Base-by-base conservation (phyloP, 768 basidiomycete species). In the Russula lepida region DNA sequence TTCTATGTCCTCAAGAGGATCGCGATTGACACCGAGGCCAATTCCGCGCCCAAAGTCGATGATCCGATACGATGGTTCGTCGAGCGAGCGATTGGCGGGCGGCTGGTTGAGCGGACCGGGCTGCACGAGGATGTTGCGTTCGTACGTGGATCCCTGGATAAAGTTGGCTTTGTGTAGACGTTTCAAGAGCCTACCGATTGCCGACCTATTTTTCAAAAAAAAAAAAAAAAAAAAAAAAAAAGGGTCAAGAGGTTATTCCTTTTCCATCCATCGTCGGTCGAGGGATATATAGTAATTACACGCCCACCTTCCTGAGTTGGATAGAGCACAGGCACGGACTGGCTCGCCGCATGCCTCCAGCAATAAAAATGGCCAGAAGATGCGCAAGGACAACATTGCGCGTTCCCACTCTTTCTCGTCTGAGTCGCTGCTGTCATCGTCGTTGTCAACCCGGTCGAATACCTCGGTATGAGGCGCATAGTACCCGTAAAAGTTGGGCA, bases 401-500 rank as follows among this genome's bases (percentile, higher is more conserved):
- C 21, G 15, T 8, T 7, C 6, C 23, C 4, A 21, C 7, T 33
- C 19, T 15, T 32, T 27, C 17, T 21, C 17, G 9, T 55, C 27
- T 4, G 6, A 15, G 7, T 23, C 6, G 9, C 19, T 47, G 17
- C 19, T 27, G 13, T 13, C 5, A 2, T 4, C 8, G 8, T 4
- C 41, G n/a, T 43, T n/a, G 41, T 23, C 8, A n/a, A n/a, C 19
- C 21, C 4, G 9, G 8, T 52, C 21, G 9, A 54, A 61, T 12
- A 58, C 37, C 17, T 70, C 65, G 2, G 54, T 48, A 1, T 64
- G 59, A 0, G 74, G 74, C 0, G 65, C 67, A 64, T 85, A 86
- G 69, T 81, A 83, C 1, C 86, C 84, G 64, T 82, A 86, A 69
- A 79, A 86, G 68, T 84, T 83, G 0, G 85, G 84, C 3, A 82